Conservation (phyloP, 1,284 basidiomycete species). For the Ceratobasidium sp. region DNA sequence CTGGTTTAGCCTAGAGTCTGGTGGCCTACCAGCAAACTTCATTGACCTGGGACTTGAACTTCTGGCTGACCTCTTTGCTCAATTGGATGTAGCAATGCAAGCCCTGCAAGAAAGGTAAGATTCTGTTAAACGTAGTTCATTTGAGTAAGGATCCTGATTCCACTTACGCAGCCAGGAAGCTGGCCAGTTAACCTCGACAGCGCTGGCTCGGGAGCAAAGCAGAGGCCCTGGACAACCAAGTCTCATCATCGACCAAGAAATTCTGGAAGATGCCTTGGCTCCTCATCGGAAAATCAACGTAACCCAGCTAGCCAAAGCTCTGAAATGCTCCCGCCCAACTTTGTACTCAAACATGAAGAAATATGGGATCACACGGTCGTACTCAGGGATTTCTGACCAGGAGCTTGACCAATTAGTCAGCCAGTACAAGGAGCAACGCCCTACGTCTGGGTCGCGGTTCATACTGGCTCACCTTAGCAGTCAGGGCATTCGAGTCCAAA, state of each 20-base stretch:
- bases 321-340: background rate
- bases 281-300: background rate
- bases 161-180: background rate
- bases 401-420: background rate
- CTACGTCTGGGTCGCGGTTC: background rate
- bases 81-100: background rate
- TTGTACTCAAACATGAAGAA: background rate
- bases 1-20: slow-evolving; percentile 2
- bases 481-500: background rate
- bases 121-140: no score
- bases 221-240: background rate
- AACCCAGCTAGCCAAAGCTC: background rate
- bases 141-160: background rate
- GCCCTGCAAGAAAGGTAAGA: background rate
- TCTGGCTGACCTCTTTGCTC: background rate
- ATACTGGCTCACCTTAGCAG: slow-evolving; percentile 1
- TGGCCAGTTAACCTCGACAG: background rate
- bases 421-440: background rate
- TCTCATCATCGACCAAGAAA: background rate
- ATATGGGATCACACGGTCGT: background rate
- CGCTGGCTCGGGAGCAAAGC: background rate
- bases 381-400: background rate
- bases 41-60: background rate
- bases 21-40: background rate
- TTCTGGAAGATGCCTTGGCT: background rate